phyloP scores from a whole-genome alignment of 257 asterid species.

The Vinca minor region DNA sequence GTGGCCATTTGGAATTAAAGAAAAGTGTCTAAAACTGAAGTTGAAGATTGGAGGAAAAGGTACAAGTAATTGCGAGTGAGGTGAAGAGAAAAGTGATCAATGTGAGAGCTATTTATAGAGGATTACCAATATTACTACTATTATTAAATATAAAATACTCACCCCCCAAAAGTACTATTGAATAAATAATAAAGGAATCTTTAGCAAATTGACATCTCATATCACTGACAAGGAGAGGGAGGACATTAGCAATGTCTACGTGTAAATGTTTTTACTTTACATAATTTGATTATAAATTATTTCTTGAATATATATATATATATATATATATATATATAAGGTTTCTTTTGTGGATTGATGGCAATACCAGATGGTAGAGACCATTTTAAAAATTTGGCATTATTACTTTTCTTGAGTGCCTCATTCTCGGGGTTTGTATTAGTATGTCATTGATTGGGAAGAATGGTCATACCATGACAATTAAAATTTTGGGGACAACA shows the following conservation, averaged over 20 bases:
- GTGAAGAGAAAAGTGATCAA: conserved; percentile 28
- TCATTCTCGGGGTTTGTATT: too few relatives aligned
- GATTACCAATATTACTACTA: too few relatives aligned
- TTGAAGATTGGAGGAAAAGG: conserved; percentile 6
- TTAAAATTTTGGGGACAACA: too few relatives aligned
- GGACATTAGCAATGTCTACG: conserved; percentile 30
- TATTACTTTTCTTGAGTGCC: conserved; percentile 30
- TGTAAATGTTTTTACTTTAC: conserved; percentile 36
- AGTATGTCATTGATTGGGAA: too few relatives aligned
- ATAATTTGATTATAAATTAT: too few relatives aligned
- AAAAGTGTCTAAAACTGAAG: background rate
- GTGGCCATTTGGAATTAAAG: conserved; percentile 43
- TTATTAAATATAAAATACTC: too few relatives aligned
- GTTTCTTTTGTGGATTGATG: conserved; percentile 4
- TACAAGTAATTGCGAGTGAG: conserved; percentile 18
- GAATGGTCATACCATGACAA: too few relatives aligned
- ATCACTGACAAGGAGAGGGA: conserved; percentile 25
- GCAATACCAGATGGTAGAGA: conserved; percentile 47
- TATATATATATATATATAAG: background rate
- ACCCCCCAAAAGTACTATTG: background rate
- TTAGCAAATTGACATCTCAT: conserved; percentile 29
- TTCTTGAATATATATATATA: too few relatives aligned
- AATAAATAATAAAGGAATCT: conserved; percentile 18
- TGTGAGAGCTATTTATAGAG: conserved; percentile 46
- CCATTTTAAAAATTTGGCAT: conserved; percentile 28